These are phyloP conservation scores for Tephrocybe rancida DNA, from an alignment of 768 basidiomycete genomes.

Conservation along the genomic window DNA sequence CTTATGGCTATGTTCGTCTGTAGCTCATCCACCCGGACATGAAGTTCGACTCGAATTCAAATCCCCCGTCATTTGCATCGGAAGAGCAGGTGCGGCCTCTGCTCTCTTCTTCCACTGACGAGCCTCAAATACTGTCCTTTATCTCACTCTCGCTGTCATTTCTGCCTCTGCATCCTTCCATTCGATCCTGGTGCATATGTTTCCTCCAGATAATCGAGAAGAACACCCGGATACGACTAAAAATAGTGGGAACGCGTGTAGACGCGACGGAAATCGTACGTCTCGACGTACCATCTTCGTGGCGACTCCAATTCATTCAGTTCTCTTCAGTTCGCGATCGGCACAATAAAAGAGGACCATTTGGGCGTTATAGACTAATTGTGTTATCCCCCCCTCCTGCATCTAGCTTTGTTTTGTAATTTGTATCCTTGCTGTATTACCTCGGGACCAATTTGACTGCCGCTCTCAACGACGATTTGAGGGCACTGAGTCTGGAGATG, in stretches of 20 bases:
- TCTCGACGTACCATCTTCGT: neutral
- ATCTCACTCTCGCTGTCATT: neutral
- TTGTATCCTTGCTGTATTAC: neutral
- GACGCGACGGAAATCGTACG: constrained; percentile 97
- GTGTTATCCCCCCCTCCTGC: neutral
- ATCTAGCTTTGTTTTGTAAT: constrained; percentile 9
- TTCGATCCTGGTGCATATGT: neutral
- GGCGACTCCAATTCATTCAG: constrained; percentile 1
- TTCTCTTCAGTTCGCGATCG: constrained; percentile 83
- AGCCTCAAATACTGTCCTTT: neutral
- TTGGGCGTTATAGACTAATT: constrained; percentile 85
- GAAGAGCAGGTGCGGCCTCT: constrained; percentile 76
- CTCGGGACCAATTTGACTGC: too few relatives aligned
- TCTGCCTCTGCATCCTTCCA: neutral
- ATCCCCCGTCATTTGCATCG: constrained; percentile 94
- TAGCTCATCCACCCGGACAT: constrained; percentile 94
- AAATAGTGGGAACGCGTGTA: constrained; percentile 97
- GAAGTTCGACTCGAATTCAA: constrained; percentile 93
- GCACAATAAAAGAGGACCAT: constrained; percentile 98
- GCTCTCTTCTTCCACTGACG: neutral
- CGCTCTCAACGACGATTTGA: too few relatives aligned
- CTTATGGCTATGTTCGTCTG: constrained; percentile 1
- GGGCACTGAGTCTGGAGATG: too few relatives aligned
- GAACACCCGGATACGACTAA: constrained; percentile 88
- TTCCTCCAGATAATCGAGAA: constrained; percentile 84